Evolutionary conservation across 1,139 yeast genomes (phyloP), one percentile per base, ranked within the genome.

Genomic region (Entelexis paramagnoliae): DNA sequence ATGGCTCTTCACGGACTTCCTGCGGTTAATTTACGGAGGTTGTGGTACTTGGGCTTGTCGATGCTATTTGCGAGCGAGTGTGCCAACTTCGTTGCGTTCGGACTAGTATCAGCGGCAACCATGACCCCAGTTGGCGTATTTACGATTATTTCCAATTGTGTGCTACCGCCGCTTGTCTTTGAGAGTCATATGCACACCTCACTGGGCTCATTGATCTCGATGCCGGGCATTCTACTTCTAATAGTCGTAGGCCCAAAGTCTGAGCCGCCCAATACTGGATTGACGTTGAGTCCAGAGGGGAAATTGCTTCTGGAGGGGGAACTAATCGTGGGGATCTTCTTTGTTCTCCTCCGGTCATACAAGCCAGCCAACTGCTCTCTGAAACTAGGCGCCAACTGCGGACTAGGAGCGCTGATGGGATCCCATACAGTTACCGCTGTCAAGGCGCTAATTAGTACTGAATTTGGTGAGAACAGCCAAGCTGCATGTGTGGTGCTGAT

Each of bases 121-220:
- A 75, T 73, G 17, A 69, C 74, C 3, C 75, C 77, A 0, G 58
- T 73, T 30, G 77, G 77, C 5, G 75, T 73, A 4, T 68, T 72
- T 40, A 72, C 76, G 2, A 63, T 72, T 28, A 63, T 73, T 1
- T 68, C 76, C 2, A 73, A 74, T 55, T 68, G 73, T 48, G 62
- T 73, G 22, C 64, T 74, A 19, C 77, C 77, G 0, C 77, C 77
- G 0, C 63, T 72, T 1, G 59, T 72, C 30, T 72, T 73, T 54
- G 66, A 71, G 46, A 74, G 71, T n/a, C 58, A 67, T 11, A 42
- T 48, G 22, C 59, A 65, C 33, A 71, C 70, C 39, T 48, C 70
- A 2, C 33, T 61, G 3, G 77, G 77, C 0, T 70, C 74, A 0
- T 58, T 63, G 4, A 54, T 68, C 1, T 67, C 75, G 13, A 65